Evolutionary conservation across 164 flowering plant species (phyloP).

Genomic region (Brasenia schreberi): DNA sequence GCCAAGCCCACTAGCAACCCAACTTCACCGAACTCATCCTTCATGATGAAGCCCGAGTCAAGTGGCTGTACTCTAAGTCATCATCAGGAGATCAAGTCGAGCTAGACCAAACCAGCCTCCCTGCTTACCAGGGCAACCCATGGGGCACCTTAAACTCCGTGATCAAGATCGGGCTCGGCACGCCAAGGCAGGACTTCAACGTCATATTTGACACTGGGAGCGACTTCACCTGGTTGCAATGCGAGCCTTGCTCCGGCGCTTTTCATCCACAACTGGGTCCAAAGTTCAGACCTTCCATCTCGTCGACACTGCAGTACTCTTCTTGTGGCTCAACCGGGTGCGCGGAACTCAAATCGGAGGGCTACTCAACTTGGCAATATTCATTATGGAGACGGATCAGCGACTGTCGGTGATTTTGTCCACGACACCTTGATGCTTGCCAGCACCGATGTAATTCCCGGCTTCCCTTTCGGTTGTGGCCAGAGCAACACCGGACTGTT

Average conservation of each 20-base stretch:
- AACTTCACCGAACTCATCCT: no score
- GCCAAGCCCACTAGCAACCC: no score
- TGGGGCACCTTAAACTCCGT: conserved; percentile 28
- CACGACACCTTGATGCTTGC: background rate
- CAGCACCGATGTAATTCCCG: background rate
- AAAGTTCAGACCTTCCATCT: conserved; percentile 18
- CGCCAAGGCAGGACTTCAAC: conserved; percentile 15
- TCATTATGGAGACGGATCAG: background rate
- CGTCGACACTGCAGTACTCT: conserved; percentile 16
- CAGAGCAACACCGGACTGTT: background rate
- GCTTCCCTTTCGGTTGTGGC: background rate
- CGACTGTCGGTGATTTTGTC: background rate
- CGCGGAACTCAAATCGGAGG: conserved; percentile 15
- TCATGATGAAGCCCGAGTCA: no score
- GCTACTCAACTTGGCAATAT: conserved; percentile 6
- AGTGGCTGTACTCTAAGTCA: no score
- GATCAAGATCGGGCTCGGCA: conserved; percentile 33
- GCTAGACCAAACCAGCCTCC: no score
- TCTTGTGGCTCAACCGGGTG: conserved; percentile 21
- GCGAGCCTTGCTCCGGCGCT: conserved; percentile 26
- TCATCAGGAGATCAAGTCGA: no score
- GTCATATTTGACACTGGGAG: conserved; percentile 45
- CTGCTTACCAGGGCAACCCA: conserved; percentile 7
- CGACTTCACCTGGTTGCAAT: conserved; percentile 37
- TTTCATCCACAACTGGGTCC: conserved; percentile 30